These are phyloP conservation scores for Macrocybe sp. DNA, from an alignment of 1,284 basidiomycete genomes.

Conservation along the genomic window DNA sequence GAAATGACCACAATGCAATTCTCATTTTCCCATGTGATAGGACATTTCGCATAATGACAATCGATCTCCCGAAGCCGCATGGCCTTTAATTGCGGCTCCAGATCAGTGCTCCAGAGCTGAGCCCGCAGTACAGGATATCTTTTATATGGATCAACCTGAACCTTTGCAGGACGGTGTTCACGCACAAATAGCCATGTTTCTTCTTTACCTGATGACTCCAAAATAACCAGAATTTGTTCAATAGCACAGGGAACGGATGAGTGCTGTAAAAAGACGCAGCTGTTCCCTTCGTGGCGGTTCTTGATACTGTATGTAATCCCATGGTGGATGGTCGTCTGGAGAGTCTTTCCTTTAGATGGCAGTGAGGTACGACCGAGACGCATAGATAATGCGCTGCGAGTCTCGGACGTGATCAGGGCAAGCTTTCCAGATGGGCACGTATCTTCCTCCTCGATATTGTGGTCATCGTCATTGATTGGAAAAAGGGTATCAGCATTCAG, in stretches of 20 bases:
- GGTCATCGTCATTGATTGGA: background rate
- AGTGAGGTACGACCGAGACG: background rate
- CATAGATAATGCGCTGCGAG: background rate
- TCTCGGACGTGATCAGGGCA: background rate
- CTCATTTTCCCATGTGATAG: too few species aligned
- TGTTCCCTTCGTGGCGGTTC: slow-evolving; percentile 9
- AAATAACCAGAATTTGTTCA: background rate
- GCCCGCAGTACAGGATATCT: too few species aligned
- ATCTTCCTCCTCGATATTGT: background rate
- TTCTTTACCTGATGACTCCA: too few species aligned
- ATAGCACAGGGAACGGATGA: background rate
- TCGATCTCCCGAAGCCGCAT: too few species aligned
- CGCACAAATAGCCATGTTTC: too few species aligned
- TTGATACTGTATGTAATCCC: slow-evolving; percentile 2
- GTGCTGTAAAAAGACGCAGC: slow-evolving; percentile 3
- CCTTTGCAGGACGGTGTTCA: too few species aligned
- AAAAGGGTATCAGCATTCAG: slow-evolving; percentile 1
- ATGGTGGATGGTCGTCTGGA: background rate
- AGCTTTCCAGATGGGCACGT: background rate
- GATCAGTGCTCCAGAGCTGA: too few species aligned
- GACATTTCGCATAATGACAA: too few species aligned
- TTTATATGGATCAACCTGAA: too few species aligned
- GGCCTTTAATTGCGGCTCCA: too few species aligned
- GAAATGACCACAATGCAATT: too few species aligned
- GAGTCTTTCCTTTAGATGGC: background rate